Evolutionary conservation across 2,329 filamentous ascomycete genomes (phyloP).

Genomic region (Aspergillus fischeri): DNA sequence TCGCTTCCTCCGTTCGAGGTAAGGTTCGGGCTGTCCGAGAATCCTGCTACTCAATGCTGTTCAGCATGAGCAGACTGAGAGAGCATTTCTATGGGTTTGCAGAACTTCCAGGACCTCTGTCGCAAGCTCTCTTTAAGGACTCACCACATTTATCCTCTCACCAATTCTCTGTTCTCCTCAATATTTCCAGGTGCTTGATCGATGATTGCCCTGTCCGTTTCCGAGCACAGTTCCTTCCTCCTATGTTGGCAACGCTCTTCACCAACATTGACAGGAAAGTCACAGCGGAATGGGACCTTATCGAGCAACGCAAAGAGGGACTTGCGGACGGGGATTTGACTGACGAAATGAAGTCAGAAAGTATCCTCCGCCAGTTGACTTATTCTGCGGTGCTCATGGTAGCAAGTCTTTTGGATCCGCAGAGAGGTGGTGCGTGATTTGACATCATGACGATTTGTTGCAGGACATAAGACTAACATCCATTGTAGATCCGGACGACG

Average conservation of each 20-base stretch:
- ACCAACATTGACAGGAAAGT: constrained; percentile 84
- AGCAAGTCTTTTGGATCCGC: constrained; percentile 78
- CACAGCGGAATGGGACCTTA: constrained; percentile 76
- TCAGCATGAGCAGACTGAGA: constrained; percentile 84
- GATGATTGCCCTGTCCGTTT: constrained; percentile 83
- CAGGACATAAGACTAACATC: constrained; percentile 8
- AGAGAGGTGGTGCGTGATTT: constrained; percentile 53
- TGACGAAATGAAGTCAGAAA: constrained; percentile 98
- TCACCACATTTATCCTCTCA: constrained; percentile 81
- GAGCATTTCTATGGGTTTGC: constrained; percentile 86
- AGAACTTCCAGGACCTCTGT: constrained; percentile 76
- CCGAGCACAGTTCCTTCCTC: constrained; percentile 75
- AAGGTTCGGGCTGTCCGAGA: constrained; percentile 86
- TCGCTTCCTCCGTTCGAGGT: constrained; percentile 88
- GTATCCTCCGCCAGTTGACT: constrained; percentile 86
- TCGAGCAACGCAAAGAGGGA: constrained; percentile 56
- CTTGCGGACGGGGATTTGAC: constrained; percentile 73
- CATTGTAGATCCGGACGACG: constrained; percentile 34
- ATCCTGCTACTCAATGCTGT: constrained; percentile 89
- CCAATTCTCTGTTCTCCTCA: constrained; percentile 89
- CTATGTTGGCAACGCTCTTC: constrained; percentile 77
- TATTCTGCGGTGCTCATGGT: constrained; percentile 91
- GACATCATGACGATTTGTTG: constrained; percentile 6
- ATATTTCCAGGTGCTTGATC: constrained; percentile 80
- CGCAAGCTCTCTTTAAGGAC: constrained; percentile 78